These are phyloP conservation scores for Lasiodiplodia citricola DNA, from an alignment of 2,329 filamentous ascomycete genomes.

Conservation along the genomic window DNA sequence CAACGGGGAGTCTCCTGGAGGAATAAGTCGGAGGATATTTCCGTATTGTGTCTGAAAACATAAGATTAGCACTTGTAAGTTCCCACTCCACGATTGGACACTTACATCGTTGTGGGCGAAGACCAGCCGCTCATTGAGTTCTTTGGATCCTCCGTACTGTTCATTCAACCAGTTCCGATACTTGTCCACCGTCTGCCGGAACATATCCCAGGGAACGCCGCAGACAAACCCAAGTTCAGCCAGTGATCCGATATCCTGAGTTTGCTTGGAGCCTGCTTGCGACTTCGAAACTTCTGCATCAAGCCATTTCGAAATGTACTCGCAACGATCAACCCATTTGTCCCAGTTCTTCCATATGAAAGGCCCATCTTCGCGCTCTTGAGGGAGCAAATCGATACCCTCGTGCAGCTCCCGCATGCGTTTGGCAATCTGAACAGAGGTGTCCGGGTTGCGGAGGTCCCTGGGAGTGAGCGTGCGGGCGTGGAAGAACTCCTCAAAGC, in stretches of 20 bases:
- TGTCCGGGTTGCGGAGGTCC: conserved; percentile 80
- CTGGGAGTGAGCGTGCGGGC: conserved; percentile 77
- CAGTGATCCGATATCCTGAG: conserved; percentile 58
- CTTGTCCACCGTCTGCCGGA: conserved; percentile 74
- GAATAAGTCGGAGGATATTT: conserved; percentile 85
- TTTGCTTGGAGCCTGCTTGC: conserved; percentile 30
- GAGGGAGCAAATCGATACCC: conserved; percentile 81
- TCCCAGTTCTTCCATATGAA: conserved; percentile 95
- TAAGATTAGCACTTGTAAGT: background rate
- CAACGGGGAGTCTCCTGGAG: conserved; percentile 76
- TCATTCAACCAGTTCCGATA: conserved; percentile 77
- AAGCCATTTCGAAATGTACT: conserved; percentile 63
- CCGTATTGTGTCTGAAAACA: conserved; percentile 86
- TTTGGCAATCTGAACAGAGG: conserved; percentile 92
- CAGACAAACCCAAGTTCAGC: conserved; percentile 76
- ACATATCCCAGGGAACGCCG: conserved; percentile 80
- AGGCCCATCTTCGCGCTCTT: conserved; percentile 79
- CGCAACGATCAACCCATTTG: conserved; percentile 77
- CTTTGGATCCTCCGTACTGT: conserved; percentile 70
- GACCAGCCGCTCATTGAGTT: conserved; percentile 75
- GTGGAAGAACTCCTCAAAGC: conserved; percentile 94
- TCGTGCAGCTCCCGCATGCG: conserved; percentile 96
- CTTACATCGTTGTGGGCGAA: conserved; percentile 98
- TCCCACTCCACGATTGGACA: conserved; percentile 23
- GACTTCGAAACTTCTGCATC: conserved; percentile 63